A percentile compares a stretch with the other conserved stretches of the same genome.
Conservation (phyloP, 1,284 basidiomycete genomes). For the Sporisorium reilianum region DNA sequence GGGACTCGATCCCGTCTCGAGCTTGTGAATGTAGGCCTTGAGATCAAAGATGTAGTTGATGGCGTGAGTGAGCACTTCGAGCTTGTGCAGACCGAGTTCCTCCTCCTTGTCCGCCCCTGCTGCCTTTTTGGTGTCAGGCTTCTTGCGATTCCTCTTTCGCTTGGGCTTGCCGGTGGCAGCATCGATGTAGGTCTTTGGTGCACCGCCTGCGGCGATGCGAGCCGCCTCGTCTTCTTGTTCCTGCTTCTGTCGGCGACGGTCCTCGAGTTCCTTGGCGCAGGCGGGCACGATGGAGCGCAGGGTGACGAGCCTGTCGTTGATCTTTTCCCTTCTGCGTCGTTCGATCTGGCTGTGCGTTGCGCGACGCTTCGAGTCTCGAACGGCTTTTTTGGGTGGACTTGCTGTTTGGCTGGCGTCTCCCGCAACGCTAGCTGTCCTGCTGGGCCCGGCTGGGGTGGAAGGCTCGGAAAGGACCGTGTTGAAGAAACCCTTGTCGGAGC, state of each 20-base stretch:
- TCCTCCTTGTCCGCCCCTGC: conserved; percentile 52
- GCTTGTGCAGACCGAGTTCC: conserved; percentile 61
- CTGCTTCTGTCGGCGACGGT: conserved; percentile 45
- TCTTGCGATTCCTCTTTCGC: conserved; percentile 56
- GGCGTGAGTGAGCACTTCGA: conserved; percentile 63
- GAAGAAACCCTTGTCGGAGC: conserved; percentile 48
- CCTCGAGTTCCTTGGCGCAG: conserved; percentile 60
- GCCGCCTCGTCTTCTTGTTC: conserved; percentile 56
- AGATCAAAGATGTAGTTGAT: conserved; percentile 66
- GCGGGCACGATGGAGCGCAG: conserved; percentile 64
- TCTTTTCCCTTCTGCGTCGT: conserved; percentile 66
- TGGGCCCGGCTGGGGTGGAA: conserved; percentile 15
- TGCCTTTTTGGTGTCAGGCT: conserved; percentile 36
- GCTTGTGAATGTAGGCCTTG: conserved; percentile 52
- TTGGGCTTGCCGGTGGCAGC: conserved; percentile 57
- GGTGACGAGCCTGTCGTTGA: conserved; percentile 67
- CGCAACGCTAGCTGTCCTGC: conserved; percentile 3
- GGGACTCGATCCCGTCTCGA: conserved; percentile 46
- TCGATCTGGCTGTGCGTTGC: conserved; percentile 68
- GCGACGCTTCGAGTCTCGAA: conserved; percentile 56
- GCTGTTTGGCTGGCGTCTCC: conserved; percentile 4
- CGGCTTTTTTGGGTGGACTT: conserved; percentile 38
- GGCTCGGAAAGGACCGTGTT: conserved; percentile 44
- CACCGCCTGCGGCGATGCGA: conserved; percentile 44
- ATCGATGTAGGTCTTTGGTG: conserved; percentile 49